A percentile compares a stretch with the other conserved stretches of the same genome.
phyloP scores from a whole-genome alignment of 2,329 filamentous ascomycete genomes.

The Didymella pinodella region DNA sequence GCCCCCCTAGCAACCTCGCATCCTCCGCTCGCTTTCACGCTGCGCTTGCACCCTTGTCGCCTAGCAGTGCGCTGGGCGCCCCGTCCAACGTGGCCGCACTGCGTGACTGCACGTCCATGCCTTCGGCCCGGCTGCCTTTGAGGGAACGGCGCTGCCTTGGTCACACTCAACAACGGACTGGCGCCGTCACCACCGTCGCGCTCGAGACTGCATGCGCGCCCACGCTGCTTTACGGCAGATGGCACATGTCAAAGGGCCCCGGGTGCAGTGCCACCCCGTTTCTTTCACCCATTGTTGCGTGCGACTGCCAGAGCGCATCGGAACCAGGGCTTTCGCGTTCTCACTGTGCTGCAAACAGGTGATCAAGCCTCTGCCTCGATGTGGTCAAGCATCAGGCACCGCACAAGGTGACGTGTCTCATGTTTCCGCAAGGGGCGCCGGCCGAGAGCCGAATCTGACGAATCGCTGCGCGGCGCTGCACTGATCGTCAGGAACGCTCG shows the following conservation, averaged over 20 bases:
- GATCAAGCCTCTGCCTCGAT: slow-evolving; percentile 28
- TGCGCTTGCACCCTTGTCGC: slow-evolving; percentile 14
- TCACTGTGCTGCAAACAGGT: slow-evolving; percentile 14
- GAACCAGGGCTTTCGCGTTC: slow-evolving; percentile 5
- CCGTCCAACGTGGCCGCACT: slow-evolving; percentile 28
- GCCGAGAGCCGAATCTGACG: slow-evolving; percentile 28
- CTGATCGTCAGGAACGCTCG: slow-evolving; percentile 44
- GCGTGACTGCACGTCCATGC: slow-evolving; percentile 22
- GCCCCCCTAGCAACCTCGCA: slow-evolving; percentile 34
- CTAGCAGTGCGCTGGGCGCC: slow-evolving; percentile 15
- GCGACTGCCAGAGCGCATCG: slow-evolving; percentile 1
- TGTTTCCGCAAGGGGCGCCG: slow-evolving; percentile 33
- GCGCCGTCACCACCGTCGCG: slow-evolving; percentile 22
- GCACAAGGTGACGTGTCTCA: slow-evolving; percentile 40
- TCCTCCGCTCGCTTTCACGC: slow-evolving; percentile 30
- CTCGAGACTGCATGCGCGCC: slow-evolving; percentile 17
- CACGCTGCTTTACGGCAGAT: slow-evolving; percentile 17
- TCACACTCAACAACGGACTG: slow-evolving; percentile 31
- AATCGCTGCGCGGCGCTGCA: slow-evolving; percentile 31
- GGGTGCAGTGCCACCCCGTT: not conserved
- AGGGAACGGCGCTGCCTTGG: slow-evolving; percentile 33
- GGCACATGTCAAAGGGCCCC: slow-evolving; percentile 10
- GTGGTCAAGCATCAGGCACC: slow-evolving; percentile 25
- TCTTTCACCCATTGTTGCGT: slow-evolving; percentile 2
- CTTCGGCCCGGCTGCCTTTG: slow-evolving; percentile 31